Evolutionary conservation across 805 yeast genomes (phyloP), one percentile per base, ranked within the genome.

Genomic region (Zygosaccharomyces kombuchaensis): DNA sequence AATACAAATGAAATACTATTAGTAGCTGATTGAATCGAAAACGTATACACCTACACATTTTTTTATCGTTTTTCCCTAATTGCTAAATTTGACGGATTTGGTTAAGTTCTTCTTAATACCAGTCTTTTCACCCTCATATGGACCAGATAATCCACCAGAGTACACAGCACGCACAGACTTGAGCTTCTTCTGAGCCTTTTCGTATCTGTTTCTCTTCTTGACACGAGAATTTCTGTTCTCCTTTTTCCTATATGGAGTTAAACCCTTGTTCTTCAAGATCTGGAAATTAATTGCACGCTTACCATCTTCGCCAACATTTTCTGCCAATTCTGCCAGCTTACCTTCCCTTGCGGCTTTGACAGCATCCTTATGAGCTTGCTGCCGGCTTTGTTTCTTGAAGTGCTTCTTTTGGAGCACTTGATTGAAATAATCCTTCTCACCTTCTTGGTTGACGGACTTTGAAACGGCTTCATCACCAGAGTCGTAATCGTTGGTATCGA

Each of bases 191-290:
- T 88, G 82, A 23, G 99, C 99, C 65, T 79, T 76, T 53, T 88
- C 98, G 73, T 86, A 93, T 80, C 87, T 87, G 81, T 82, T 87
- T 76, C 99, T 85, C 95, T 91, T 93, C 77, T 93, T 93, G 59
- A 93, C 98, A 71, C 99, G 84, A 35, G 98, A 80, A 66, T 93
- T 93, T 70, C 97, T 80, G 74, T 86, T 81, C 54, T 87, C 96
- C 76, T 93, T 93, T 74, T 87, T 85, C 65, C 96, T 78, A 67
- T 83, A 85, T 14, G 95, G 91, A 1, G 97, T 90, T 52, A 93
- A 80, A 62, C 99, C 99, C 73, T 87, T 90, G 73, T 93, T 93
- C 78, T 91, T 93, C 70, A 87, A 75, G 52, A 93, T 93, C 73
- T 91, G 98, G 71, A 84, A 93, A 65, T 86, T 88, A 59, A 93